These are phyloP conservation scores for Hippophae gyantsensis DNA, from an alignment of 306 rosid species.

Conservation along the genomic window DNA sequence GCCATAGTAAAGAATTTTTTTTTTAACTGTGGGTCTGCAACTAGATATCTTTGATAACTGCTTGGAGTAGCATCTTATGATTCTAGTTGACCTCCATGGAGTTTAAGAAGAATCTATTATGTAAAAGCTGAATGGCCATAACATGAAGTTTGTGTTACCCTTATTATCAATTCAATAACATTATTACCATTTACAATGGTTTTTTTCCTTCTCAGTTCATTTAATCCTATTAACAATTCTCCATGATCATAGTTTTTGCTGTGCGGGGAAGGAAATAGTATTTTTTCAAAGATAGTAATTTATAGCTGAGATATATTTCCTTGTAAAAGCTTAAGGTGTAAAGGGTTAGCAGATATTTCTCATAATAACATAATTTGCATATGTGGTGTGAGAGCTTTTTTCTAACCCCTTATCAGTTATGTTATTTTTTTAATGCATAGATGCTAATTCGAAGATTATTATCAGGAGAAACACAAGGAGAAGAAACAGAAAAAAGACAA, in stretches of 20 bases:
- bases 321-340: background rate
- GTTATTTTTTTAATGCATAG: background rate
- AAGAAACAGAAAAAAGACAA: conserved; percentile 13
- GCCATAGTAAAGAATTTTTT: too few species aligned
- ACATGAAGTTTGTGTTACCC: too few species aligned
- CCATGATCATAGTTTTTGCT: background rate
- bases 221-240: background rate
- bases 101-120: too few species aligned
- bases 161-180: too few species aligned
- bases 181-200: too few species aligned
- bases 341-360: background rate
- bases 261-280: background rate
- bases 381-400: background rate
- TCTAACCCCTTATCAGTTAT: background rate
- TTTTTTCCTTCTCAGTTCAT: too few species aligned
- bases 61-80: too few species aligned
- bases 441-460: background rate
- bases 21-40: too few species aligned
- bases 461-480: conserved; percentile 17
- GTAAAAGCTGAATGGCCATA: too few species aligned
- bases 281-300: background rate
- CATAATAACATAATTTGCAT: background rate
- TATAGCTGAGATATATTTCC: background rate
- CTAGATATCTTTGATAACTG: too few species aligned
- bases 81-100: too few species aligned